Percentiles rank a stretch among this genome's conserved stretches.
Evolutionary conservation across 1,284 basidiomycete genomes (phyloP).

Genomic region (Rhodotorula sp.): DNA sequence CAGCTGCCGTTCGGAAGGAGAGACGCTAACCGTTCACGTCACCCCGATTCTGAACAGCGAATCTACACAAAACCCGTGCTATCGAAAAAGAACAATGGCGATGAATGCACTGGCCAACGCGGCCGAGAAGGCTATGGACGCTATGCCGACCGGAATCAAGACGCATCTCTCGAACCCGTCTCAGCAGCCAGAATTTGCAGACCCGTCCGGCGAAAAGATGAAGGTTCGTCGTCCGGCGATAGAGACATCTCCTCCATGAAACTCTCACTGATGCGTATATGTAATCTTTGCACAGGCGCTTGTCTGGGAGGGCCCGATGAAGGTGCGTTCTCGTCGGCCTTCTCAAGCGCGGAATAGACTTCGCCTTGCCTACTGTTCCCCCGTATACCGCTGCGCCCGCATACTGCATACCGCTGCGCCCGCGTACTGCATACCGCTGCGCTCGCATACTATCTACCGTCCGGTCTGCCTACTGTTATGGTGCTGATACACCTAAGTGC

Average conservation of each 20-base stretch:
- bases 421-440: too few species aligned
- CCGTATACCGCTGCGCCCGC: too few species aligned
- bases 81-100: background rate
- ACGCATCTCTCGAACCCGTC: slow-evolving; percentile 26
- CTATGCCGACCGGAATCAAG: background rate
- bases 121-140: slow-evolving; percentile 11
- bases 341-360: background rate
- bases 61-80: background rate
- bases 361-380: background rate
- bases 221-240: slow-evolving; percentile 3
- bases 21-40: background rate
- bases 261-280: slow-evolving; percentile 62
- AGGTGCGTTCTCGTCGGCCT: background rate
- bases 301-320: slow-evolving; percentile 62
- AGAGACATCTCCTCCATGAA: too few species aligned
- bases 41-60: background rate
- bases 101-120: slow-evolving; percentile 35
- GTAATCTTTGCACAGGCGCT: slow-evolving; percentile 50
- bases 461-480: too few species aligned
- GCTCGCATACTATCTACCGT: too few species aligned
- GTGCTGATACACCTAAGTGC: too few species aligned
- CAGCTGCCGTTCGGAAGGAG: too few species aligned
- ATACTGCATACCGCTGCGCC: too few species aligned
- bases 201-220: slow-evolving; percentile 40
- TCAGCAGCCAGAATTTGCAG: slow-evolving; percentile 22